Conservation (phyloP, 495 filamentous ascomycete species). For the Halenospora varia region DNA sequence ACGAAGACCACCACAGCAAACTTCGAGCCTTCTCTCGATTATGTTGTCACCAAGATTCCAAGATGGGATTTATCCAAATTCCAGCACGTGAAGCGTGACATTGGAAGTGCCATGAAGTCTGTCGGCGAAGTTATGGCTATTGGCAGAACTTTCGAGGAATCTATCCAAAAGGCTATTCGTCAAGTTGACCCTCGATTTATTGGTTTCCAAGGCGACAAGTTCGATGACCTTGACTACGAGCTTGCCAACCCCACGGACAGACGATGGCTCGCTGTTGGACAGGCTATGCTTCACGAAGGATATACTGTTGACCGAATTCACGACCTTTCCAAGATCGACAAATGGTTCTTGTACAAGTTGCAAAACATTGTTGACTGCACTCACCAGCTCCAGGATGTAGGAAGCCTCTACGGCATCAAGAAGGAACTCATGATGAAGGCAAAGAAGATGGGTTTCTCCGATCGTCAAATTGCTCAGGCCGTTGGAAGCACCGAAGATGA, state of each 20-base stretch:
- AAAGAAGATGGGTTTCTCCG: conserved; percentile 97
- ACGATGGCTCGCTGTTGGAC: conserved; percentile 93
- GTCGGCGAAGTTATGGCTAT: conserved; percentile 99
- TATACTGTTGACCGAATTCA: conserved; percentile 89
- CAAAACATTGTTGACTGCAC: conserved; percentile 92
- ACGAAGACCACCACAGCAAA: conserved; percentile 98
- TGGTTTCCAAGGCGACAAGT: conserved; percentile 93
- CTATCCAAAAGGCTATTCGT: conserved; percentile 97
- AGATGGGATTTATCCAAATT: conserved; percentile 98
- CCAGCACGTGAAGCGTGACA: conserved; percentile 96
- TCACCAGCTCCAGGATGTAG: conserved; percentile 80
- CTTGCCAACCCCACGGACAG: conserved; percentile 91
- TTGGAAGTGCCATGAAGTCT: conserved; percentile 97
- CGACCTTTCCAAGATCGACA: conserved; percentile 92
- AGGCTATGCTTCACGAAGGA: conserved; percentile 95
- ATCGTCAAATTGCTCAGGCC: conserved; percentile 87
- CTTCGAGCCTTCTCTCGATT: conserved; percentile 95
- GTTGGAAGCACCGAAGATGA: conserved; percentile 84
- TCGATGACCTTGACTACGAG: conserved; percentile 86
- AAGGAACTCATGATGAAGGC: conserved; percentile 82
- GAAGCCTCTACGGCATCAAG: conserved; percentile 79
- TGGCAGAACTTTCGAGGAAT: conserved; percentile 95
- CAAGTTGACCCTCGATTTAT: conserved; percentile 90
- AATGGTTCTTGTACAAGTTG: conserved; percentile 97
- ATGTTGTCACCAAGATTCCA: conserved; percentile 97